A percentile compares a stretch with the other conserved stretches of the same genome.
Evolutionary conservation across 2,329 filamentous ascomycete species (phyloP).

Genomic region (Thelonectria olida): DNA sequence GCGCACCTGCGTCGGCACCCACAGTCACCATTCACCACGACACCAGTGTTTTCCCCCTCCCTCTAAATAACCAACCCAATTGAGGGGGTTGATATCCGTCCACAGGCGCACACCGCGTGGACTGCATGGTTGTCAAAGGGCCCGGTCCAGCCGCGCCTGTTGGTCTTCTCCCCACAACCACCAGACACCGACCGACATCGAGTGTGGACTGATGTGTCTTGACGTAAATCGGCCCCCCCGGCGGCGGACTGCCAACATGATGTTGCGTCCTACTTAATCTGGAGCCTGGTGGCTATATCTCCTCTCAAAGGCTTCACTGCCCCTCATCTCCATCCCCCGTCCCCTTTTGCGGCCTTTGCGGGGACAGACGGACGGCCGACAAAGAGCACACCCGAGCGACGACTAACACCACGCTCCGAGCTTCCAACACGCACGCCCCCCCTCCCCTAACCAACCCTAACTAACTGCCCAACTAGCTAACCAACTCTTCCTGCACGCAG

Average conservation of each 20-base stretch:
- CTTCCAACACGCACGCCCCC: constrained; percentile 37
- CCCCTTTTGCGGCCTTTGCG: constrained; percentile 36
- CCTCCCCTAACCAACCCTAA: constrained; percentile 36
- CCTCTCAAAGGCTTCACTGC: constrained; percentile 31
- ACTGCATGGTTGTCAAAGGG: constrained; percentile 23
- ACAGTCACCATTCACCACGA: constrained; percentile 16
- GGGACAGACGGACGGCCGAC: constrained; percentile 31
- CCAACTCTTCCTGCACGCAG: constrained; percentile 34
- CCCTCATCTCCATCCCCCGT: constrained; percentile 27
- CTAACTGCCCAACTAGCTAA: constrained; percentile 29
- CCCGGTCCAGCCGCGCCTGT: constrained; percentile 30
- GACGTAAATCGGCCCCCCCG: constrained; percentile 38
- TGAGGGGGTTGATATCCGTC: constrained; percentile 24
- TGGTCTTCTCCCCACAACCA: constrained; percentile 31
- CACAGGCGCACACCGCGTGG: constrained; percentile 28
- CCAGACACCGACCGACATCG: constrained; percentile 19
- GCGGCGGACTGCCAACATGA: constrained; percentile 32
- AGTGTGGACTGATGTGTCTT: constrained; percentile 41
- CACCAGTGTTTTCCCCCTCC: constrained; percentile 21
- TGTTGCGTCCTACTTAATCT: constrained; percentile 39
- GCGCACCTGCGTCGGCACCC: constrained; percentile 12
- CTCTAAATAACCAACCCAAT: constrained; percentile 28
- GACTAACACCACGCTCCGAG: constrained; percentile 36
- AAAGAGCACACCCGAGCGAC: constrained; percentile 22
- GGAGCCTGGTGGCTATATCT: constrained; percentile 38